Percentiles rank a stretch among this genome's conserved stretches.
Conservation (phyloP, 2,329 filamentous ascomycete genomes). For the Talaromyces sp. region DNA sequence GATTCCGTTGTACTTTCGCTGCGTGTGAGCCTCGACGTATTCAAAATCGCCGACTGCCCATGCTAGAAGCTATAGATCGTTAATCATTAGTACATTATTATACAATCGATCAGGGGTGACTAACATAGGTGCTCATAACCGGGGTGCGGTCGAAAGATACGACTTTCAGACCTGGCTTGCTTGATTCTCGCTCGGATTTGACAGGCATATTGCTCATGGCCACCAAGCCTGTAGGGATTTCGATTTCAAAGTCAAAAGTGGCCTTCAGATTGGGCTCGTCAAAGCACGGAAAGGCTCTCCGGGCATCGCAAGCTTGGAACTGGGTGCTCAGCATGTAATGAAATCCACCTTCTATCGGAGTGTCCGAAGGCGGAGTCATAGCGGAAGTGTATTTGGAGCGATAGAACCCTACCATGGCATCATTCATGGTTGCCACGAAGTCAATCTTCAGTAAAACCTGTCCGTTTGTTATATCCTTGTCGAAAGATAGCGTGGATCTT, state of each 20-base stretch:
- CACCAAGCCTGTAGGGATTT: conserved; percentile 81
- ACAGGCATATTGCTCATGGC: conserved; percentile 95
- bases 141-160: conserved; percentile 81
- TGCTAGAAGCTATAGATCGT: conserved; percentile 63
- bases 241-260: conserved; percentile 89
- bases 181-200: conserved; percentile 65
- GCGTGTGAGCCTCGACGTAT: conserved; percentile 87
- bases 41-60: conserved; percentile 98
- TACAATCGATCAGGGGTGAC: conserved; percentile 15
- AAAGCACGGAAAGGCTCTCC: conserved; percentile 93
- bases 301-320: conserved; percentile 94
- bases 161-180: conserved; percentile 58
- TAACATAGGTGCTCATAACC: conserved; percentile 78
- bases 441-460: conserved; percentile 66
- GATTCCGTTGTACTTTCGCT: conserved; percentile 86
- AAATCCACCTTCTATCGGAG: conserved; percentile 65
- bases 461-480: conserved; percentile 63
- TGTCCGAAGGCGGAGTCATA: conserved; percentile 66
- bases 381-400: conserved; percentile 87
- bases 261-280: conserved; percentile 97
- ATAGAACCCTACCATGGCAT: conserved; percentile 90
- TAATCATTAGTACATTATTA: neutral
- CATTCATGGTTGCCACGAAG: conserved; percentile 80
- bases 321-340: conserved; percentile 87
- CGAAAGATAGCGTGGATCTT: conserved; percentile 73